Evolutionary conservation across 306 rosid species (phyloP).

Genomic region (Quercus suber): DNA sequence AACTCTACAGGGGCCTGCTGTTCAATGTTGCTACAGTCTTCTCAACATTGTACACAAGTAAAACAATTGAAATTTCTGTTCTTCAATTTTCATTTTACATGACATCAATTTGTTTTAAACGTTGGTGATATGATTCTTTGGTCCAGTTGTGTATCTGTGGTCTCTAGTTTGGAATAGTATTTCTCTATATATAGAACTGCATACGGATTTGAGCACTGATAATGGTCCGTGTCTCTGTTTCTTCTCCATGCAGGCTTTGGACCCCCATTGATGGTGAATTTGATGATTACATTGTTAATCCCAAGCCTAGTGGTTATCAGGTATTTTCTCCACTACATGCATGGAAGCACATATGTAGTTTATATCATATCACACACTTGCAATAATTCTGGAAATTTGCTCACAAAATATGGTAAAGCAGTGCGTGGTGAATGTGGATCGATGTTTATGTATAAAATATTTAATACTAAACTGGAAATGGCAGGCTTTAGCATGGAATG

Average conservation of each 20-base stretch:
- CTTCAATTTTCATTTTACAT: conserved; percentile 7
- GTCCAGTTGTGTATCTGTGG: not conserved
- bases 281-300: conserved; percentile 95
- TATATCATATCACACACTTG: no score
- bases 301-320: conserved; percentile 99
- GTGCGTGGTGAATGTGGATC: no score
- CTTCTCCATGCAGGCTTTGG: conserved; percentile 63
- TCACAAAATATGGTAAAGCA: no score
- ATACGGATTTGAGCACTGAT: not conserved
- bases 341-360: no score
- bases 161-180: not conserved
- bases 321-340: conserved; percentile 32
- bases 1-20: conserved; percentile 88
- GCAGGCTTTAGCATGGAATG: no score
- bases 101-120: not conserved
- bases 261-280: conserved; percentile 92
- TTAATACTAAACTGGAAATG: no score
- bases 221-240: conserved; percentile 14
- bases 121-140: not conserved
- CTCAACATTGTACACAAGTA: conserved; percentile 94
- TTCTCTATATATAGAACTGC: not conserved
- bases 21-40: conserved; percentile 89
- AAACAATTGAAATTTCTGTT: conserved; percentile 5
- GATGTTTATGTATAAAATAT: no score
- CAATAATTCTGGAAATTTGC: no score